Percentiles rank a stretch among this genome's conserved stretches.
Evolutionary conservation across 495 filamentous ascomycete species (phyloP).

Genomic region (Neurospora sp.): DNA sequence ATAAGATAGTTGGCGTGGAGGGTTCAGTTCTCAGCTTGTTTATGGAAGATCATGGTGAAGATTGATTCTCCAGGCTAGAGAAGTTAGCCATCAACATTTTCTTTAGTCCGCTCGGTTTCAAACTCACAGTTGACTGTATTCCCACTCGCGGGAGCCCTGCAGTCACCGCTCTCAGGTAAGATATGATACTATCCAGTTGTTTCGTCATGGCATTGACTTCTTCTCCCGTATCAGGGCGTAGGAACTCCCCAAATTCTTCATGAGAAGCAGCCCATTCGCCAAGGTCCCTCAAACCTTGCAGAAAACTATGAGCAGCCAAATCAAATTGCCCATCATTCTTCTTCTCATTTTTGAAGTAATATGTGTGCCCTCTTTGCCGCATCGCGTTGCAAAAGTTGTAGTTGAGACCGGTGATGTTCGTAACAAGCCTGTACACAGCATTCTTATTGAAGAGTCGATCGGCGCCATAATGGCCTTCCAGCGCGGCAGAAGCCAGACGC

Average conservation of each 20-base stretch:
- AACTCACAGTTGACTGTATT: background rate
- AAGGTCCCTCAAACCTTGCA: background rate
- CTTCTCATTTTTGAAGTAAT: background rate
- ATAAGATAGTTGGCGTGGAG: conserved; percentile 30
- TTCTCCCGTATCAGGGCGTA: background rate
- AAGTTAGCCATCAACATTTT: background rate
- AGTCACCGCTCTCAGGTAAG: background rate
- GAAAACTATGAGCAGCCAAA: background rate
- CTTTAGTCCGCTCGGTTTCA: background rate
- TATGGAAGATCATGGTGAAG: conserved; percentile 35
- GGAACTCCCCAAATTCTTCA: background rate
- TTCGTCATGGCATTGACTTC: background rate
- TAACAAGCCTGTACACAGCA: background rate
- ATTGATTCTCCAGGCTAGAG: conserved; percentile 27
- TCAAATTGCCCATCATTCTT: background rate
- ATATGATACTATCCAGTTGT: background rate
- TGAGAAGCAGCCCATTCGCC: background rate
- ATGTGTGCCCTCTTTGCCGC: background rate
- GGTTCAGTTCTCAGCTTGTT: conserved; percentile 43
- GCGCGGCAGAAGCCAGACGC: conserved; percentile 14
- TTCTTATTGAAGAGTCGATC: conserved; percentile 28
- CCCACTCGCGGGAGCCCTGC: background rate
- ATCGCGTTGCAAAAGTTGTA: background rate
- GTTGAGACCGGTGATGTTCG: background rate
- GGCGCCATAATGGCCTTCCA: conserved; percentile 30